Percentiles rank a stretch among this genome's conserved stretches.
phyloP scores from a whole-genome alignment of 2,329 filamentous ascomycete species.

The Parasarocladium wereldwijsianum region DNA sequence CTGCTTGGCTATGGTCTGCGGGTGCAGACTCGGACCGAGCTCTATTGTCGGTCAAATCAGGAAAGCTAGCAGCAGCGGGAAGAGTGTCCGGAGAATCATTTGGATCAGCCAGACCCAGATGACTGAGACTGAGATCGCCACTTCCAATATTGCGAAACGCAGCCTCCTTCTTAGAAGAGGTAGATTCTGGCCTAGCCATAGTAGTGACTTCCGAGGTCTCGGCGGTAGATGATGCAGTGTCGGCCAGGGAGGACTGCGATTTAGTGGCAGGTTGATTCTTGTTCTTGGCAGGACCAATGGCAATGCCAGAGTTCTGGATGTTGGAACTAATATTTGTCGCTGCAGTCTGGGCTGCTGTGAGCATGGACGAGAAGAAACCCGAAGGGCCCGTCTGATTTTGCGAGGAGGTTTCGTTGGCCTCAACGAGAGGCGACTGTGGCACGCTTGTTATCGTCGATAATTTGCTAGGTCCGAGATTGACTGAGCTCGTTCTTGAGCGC shows the following conservation, averaged over 20 bases:
- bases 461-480: constrained; percentile 61
- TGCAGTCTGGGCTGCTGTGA: constrained; percentile 87
- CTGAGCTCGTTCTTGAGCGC: constrained; percentile 37
- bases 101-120: constrained; percentile 64
- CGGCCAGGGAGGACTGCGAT: constrained; percentile 9
- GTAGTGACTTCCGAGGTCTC: constrained; percentile 2
- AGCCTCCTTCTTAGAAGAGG: constrained; percentile 51
- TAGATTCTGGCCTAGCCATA: constrained; percentile 13
- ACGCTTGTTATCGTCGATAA: constrained; percentile 61
- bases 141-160: constrained; percentile 81
- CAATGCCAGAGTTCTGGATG: constrained; percentile 50
- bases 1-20: constrained; percentile 21
- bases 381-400: not conserved
- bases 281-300: constrained; percentile 30
- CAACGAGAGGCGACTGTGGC: constrained; percentile 62
- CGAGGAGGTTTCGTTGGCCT: constrained; percentile 43
- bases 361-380: constrained; percentile 87
- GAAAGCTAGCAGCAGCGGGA: constrained; percentile 39
- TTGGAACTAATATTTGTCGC: constrained; percentile 61
- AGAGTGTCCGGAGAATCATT: constrained; percentile 37
- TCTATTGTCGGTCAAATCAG: constrained; percentile 31
- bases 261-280: constrained; percentile 13
- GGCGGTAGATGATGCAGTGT: not conserved
- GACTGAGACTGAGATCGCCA: constrained; percentile 78
- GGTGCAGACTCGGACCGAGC: constrained; percentile 45